Evolutionary conservation across 163 green algal species (phyloP), one percentile per base, ranked within the genome.

Genomic region (Picocystis sp.): DNA sequence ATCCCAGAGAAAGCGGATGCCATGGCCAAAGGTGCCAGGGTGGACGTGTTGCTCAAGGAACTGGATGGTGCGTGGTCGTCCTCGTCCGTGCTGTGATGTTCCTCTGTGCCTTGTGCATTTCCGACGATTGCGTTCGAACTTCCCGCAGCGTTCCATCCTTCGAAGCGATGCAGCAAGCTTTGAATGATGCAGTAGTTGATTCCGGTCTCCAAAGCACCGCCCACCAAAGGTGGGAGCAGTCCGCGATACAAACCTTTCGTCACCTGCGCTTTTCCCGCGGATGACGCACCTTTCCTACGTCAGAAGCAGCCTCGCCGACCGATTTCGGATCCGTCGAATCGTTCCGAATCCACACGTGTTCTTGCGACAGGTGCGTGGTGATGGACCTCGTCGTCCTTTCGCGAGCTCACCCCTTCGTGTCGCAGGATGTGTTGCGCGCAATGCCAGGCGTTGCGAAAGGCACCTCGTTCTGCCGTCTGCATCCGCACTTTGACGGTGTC

Each of bases 401-500:
- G 35, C 33, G 17, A 2, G 47, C 74, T 38, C 49, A 88, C 67
- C 52, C 81, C 81, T 45, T 92, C 77, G 23, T 63, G 62, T 3
- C 48, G 49, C 10, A 82, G 47, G 12, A 92, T 82, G 33, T 60
- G 47, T 1, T 22, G 21, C 24, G 73, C 60, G 56, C 69, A 83
- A 43, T 86, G 54, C 51, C 61, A 53, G 11, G 71, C 44, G 8
- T 66, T 66, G 1, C 24, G 43, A 43, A 79, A 83, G 0, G 50
- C 63, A 15, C 67, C 61, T 11, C 43, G 29, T 22, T 70, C 52
- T 1, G 74, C 63, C 29, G 29, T 38, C 57, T 93, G 83, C 47
- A 93, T 63, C 47, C 80, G 63, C 3, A 93, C 83, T 60, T 94
- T 92, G 15, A 90, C 64, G 1, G 79, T 86, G 50, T 87, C 76